Evolutionary conservation across 495 filamentous ascomycete genomes (phyloP).

Genomic region (Schizothecium vesticola): DNA sequence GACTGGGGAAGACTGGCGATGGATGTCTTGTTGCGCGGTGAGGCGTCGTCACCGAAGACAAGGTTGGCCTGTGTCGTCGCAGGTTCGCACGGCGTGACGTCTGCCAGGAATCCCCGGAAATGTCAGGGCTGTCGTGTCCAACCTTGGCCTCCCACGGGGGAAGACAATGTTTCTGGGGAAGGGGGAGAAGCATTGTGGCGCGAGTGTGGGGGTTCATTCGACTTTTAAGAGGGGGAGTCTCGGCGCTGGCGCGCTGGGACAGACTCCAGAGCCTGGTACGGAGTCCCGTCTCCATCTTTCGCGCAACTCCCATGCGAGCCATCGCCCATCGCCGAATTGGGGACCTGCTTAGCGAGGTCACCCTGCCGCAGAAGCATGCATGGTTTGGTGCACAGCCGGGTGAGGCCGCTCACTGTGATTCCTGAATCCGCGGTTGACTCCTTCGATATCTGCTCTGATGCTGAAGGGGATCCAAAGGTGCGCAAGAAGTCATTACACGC

Average conservation of each 20-base stretch:
- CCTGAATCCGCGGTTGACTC: neutral
- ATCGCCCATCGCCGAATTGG: constrained; percentile 3
- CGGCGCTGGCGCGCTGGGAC: constrained; percentile 7
- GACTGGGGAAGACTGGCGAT: too few relatives aligned
- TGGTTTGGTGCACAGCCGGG: neutral
- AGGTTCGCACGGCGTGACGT: neutral
- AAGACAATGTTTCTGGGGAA: constrained; percentile 24
- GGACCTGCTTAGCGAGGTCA: constrained; percentile 7
- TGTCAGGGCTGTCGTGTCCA: constrained; percentile 16
- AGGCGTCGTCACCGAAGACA: neutral
- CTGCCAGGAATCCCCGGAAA: constrained; percentile 12
- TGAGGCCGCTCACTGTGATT: neutral
- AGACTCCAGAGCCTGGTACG: neutral
- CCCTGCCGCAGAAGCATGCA: neutral
- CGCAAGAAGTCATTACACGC: neutral
- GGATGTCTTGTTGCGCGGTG: neutral
- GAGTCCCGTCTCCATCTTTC: neutral
- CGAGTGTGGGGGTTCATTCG: constrained; percentile 32
- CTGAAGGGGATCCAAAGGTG: neutral
- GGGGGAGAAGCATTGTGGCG: constrained; percentile 22
- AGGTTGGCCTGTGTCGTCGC: neutral
- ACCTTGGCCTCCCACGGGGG: constrained; percentile 24
- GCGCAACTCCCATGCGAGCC: neutral
- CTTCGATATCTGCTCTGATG: neutral
- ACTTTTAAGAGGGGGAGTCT: constrained; percentile 11